Base-by-base conservation (phyloP, 768 basidiomycete species). In the Leccinum boreale region DNA sequence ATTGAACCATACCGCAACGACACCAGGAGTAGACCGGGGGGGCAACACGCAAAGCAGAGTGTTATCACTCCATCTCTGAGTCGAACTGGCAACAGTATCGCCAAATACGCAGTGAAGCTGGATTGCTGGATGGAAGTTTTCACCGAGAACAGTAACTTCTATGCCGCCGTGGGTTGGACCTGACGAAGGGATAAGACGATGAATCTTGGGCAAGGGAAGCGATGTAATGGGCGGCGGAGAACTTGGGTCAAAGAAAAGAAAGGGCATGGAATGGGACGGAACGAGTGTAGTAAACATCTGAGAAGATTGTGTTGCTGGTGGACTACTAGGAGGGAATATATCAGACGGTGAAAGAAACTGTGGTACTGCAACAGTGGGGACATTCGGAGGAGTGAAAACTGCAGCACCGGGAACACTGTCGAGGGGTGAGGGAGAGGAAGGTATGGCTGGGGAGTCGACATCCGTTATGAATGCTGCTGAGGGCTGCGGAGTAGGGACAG, bases 91-190 rank as follows among this genome's bases (percentile, higher is more conserved):
- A 12, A 82, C 70, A 10, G 85, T 79, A 63, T 89, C 90, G 24
- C 96, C 96, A 72, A 99, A 99, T 2, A 93, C 76, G 63, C 92
- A 91, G 53, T 84, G 84, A 26, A 92, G 75, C 61, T 85, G 83
- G 53, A 88, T 71, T 45, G 83, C 80, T 0, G 87, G 81, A 67
- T 90, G 85, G 74, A 99, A 98, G 70, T 94, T 92, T 53, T 89
- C 85, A 9, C 97, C 97, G 7, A 97, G 82, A 17, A 99, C 77
- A 2, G 96, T 98, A 33, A 99, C 89, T 73, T 97, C 94, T 62
- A 92, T 94, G 2, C 96, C 96, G 31, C 95, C 95, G 58, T 88
- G 85, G 21, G 91, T 94, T 10, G 94, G 93, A 12, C 94, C 92
- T 58, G 82, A 79, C 54, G 85, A 83, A 2, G 92, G 92, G 62